phyloP scores from a whole-genome alignment of 2,329 filamentous ascomycete genomes.

The Fusarium xylarioides region DNA sequence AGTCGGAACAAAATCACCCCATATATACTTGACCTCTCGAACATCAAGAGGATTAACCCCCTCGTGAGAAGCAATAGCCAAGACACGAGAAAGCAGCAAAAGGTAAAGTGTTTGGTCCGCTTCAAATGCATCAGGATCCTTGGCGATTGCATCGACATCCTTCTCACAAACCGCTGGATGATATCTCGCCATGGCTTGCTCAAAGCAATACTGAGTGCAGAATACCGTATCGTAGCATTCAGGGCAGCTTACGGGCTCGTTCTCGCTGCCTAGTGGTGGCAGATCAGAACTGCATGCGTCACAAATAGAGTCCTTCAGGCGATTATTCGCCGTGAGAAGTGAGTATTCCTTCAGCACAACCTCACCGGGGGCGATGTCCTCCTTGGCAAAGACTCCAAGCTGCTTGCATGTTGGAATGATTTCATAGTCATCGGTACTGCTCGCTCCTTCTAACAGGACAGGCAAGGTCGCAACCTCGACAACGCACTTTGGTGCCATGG shows the following conservation, averaged over 20 bases:
- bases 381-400: constrained; percentile 87
- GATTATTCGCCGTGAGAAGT: constrained; percentile 87
- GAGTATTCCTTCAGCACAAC: constrained; percentile 83
- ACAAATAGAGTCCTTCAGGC: constrained; percentile 85
- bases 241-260: constrained; percentile 62
- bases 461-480: constrained; percentile 81
- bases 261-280: constrained; percentile 63
- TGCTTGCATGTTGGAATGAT: constrained; percentile 72
- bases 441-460: constrained; percentile 67
- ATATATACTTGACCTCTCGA: constrained; percentile 72
- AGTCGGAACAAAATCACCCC: constrained; percentile 71
- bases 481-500: constrained; percentile 82
- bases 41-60: constrained; percentile 71
- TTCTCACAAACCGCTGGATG: constrained; percentile 73
- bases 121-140: constrained; percentile 68
- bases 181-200: constrained; percentile 66
- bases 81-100: constrained; percentile 67
- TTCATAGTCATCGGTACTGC: constrained; percentile 58
- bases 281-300: constrained; percentile 86
- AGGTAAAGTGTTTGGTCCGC: constrained; percentile 70
- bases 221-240: constrained; percentile 74
- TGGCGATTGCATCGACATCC: constrained; percentile 71
- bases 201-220: constrained; percentile 68
- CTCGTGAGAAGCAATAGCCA: constrained; percentile 71
- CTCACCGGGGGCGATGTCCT: constrained; percentile 81